Conservation (phyloP, 305 asterid genomes). For the Fraxinus velutina region DNA sequence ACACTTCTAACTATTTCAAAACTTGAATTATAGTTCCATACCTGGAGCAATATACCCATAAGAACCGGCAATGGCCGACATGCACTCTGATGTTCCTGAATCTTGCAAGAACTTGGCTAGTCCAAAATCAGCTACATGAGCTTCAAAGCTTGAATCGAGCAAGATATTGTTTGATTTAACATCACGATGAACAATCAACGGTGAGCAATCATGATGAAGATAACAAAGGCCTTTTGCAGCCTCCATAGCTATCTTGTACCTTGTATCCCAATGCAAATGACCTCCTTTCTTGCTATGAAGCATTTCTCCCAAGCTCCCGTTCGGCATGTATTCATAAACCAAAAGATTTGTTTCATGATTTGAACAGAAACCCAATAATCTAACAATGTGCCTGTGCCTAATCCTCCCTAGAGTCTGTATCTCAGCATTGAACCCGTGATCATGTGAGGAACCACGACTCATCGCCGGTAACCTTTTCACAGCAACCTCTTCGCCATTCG, state of each 20-base stretch:
- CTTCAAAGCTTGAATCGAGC: constrained; percentile 40
- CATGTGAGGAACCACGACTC: constrained; percentile 21
- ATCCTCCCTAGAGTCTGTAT: constrained; percentile 40
- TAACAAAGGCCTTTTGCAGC: constrained; percentile 44
- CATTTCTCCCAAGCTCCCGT: constrained; percentile 44
- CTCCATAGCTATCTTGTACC: constrained; percentile 39
- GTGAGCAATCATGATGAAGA: constrained; percentile 48
- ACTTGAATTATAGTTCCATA: constrained; percentile 5
- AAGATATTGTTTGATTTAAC: constrained; percentile 46
- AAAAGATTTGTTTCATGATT: constrained; percentile 41
- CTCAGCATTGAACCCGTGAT: constrained; percentile 44
- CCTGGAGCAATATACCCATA: constrained; percentile 57
- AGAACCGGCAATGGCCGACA: constrained; percentile 49
- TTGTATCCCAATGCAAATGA: constrained; percentile 36
- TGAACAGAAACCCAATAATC: constrained; percentile 36
- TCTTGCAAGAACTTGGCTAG: constrained; percentile 40
- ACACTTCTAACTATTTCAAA: neutral
- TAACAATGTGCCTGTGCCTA: constrained; percentile 41
- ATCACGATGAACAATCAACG: constrained; percentile 41
- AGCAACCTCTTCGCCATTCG: constrained; percentile 36
- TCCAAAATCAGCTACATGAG: constrained; percentile 47
- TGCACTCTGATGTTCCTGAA: constrained; percentile 41
- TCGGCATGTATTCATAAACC: constrained; percentile 45
- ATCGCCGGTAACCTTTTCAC: constrained; percentile 28
- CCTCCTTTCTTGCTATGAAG: constrained; percentile 41